Evolutionary conservation across 768 basidiomycete genomes (phyloP).

Genomic region (Pleurotus salmoneostramineus): DNA sequence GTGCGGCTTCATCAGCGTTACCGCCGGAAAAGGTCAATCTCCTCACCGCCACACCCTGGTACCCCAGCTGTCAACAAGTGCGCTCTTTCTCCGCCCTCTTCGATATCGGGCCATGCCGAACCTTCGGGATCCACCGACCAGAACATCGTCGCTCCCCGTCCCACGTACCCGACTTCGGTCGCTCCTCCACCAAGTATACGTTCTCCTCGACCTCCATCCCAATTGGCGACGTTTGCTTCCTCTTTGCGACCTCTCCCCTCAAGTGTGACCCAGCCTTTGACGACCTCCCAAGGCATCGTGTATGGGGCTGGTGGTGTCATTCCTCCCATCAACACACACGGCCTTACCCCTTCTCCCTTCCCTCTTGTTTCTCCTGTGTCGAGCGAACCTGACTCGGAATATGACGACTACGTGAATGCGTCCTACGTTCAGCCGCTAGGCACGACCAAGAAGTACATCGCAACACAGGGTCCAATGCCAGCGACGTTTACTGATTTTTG

Average conservation of each 20-base stretch:
- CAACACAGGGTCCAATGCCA: constrained; percentile 91
- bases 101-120: neutral
- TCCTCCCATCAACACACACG: neutral
- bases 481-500: constrained; percentile 92
- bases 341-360: neutral
- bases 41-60: neutral
- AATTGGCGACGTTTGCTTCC: neutral
- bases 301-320: neutral
- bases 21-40: constrained; percentile 7
- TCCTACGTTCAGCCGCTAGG: constrained; percentile 88
- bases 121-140: neutral
- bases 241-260: neutral
- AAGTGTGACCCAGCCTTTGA: neutral
- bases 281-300: constrained; percentile 12
- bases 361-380: constrained; percentile 9
- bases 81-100: neutral
- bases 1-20: constrained; percentile 56
- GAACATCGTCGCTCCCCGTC: neutral
- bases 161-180: neutral
- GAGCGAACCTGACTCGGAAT: constrained; percentile 29
- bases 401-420: constrained; percentile 93
- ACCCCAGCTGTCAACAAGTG: neutral
- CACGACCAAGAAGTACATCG: constrained; percentile 83
- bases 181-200: neutral
- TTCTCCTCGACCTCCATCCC: neutral